Percentiles rank a stretch among this genome's conserved stretches.
Conservation (phyloP, 2,329 filamentous ascomycete genomes). For the Hypomyces rosellus region DNA sequence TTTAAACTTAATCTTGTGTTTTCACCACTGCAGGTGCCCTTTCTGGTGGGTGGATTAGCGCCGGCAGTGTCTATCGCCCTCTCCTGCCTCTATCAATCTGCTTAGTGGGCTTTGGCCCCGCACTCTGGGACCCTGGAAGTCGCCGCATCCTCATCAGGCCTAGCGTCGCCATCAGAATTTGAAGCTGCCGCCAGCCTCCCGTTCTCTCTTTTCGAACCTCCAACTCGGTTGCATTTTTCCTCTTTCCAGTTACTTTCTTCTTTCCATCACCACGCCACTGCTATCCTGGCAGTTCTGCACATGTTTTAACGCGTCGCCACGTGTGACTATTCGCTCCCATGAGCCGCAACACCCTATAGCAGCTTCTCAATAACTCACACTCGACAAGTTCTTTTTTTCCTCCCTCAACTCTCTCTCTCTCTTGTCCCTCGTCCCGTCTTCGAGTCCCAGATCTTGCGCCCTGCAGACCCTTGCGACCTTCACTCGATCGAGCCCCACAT, state of each 20-base stretch:
- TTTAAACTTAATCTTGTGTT: too few relatives aligned
- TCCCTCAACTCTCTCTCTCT: background rate
- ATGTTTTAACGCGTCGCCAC: too few relatives aligned
- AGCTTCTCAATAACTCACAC: background rate
- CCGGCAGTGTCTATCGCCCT: too few relatives aligned
- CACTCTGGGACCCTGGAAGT: background rate
- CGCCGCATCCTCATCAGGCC: slow-evolving; percentile 1
- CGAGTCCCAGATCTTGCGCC: too few relatives aligned
- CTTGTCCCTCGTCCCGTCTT: background rate
- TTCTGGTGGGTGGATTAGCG: too few relatives aligned
- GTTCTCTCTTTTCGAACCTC: slow-evolving; percentile 4
- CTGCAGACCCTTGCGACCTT: slow-evolving; percentile 3
- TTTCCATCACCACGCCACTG: too few relatives aligned
- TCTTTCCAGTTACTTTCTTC: too few relatives aligned
- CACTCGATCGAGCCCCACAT: slow-evolving; percentile 7
- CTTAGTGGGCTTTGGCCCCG: slow-evolving; percentile 1
- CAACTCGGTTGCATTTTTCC: background rate
- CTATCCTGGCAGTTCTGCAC: too few relatives aligned
- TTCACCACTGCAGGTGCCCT: too few relatives aligned
- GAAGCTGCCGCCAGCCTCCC: slow-evolving; percentile 7
- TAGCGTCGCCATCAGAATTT: slow-evolving; percentile 8
- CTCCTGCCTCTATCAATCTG: too few relatives aligned
- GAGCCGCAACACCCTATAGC: too few relatives aligned
- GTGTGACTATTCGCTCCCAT: too few relatives aligned
- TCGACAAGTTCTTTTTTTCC: background rate